Conservation (phyloP, 768 basidiomycete species). For the Calocera viscosa region DNA sequence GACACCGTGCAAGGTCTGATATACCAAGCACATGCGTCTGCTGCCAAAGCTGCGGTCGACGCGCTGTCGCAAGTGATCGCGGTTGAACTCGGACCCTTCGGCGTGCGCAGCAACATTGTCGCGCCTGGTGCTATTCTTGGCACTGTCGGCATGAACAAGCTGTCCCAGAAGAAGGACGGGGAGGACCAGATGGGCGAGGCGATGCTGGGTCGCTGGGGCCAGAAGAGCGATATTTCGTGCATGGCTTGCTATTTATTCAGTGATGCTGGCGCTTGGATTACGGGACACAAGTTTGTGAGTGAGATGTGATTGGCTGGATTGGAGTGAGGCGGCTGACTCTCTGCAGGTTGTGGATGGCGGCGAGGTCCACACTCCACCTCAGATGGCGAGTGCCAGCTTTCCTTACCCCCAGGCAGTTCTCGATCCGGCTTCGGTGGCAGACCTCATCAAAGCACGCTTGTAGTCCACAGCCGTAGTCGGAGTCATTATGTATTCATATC, state of each 20-base stretch:
- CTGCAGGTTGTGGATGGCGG: slow-evolving; percentile 28
- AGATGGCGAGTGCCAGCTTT: not conserved
- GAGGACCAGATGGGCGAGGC: slow-evolving; percentile 10
- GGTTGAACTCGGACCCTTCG: slow-evolving; percentile 86
- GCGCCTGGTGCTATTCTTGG: slow-evolving; percentile 60
- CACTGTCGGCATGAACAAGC: slow-evolving; percentile 47
- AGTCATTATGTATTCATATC: slow-evolving; percentile 10
- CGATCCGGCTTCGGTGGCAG: slow-evolving; percentile 21
- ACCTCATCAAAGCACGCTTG: slow-evolving; percentile 20
- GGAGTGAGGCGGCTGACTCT: not conserved
- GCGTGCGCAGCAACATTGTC: slow-evolving; percentile 82
- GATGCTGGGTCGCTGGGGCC: slow-evolving; percentile 2
- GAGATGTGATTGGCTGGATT: not conserved
- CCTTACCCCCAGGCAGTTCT: slow-evolving; percentile 19
- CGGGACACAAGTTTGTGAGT: slow-evolving; percentile 28
- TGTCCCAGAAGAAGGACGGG: slow-evolving; percentile 24
- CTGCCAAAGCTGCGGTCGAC: slow-evolving; percentile 90
- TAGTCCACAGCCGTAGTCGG: slow-evolving; percentile 4
- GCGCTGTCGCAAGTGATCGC: slow-evolving; percentile 76
- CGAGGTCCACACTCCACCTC: slow-evolving; percentile 11
- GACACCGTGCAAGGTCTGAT: slow-evolving; percentile 44
- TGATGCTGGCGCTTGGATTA: slow-evolving; percentile 20
- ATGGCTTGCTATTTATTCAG: slow-evolving; percentile 9
- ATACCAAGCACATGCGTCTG: slow-evolving; percentile 85
- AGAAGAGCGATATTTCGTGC: slow-evolving; percentile 3